Evolutionary conservation across 1,139 yeast species (phyloP).

Genomic region (Torulaspora globosa): DNA sequence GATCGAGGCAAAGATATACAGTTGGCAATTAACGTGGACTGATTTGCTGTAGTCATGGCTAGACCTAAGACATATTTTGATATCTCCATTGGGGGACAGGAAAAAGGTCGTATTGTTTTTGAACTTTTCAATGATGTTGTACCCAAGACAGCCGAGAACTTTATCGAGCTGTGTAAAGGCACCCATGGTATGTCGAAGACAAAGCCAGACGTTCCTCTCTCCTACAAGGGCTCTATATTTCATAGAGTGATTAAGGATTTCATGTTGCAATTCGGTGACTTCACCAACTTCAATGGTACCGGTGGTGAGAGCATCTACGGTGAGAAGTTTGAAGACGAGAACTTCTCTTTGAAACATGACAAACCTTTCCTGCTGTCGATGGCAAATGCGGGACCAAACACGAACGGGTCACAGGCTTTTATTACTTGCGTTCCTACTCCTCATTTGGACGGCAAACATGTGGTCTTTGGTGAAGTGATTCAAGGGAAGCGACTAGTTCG

Average conservation of each 20-base stretch:
- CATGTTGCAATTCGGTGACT: conserved; percentile 97
- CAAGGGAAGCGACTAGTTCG: conserved; percentile 81
- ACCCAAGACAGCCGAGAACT: conserved; percentile 92
- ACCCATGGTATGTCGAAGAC: conserved; percentile 65
- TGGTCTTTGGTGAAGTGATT: conserved; percentile 86
- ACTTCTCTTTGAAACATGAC: conserved; percentile 70
- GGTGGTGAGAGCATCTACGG: conserved; percentile 97
- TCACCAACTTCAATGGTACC: conserved; percentile 82
- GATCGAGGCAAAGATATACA: background rate
- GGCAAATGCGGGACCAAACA: conserved; percentile 96
- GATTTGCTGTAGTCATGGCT: conserved; percentile 15
- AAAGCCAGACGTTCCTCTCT: conserved; percentile 57
- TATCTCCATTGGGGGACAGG: conserved; percentile 59
- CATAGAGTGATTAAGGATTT: conserved; percentile 89
- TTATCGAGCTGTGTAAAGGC: conserved; percentile 86
- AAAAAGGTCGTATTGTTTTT: conserved; percentile 70
- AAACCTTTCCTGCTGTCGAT: conserved; percentile 84
- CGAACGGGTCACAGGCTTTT: conserved; percentile 94
- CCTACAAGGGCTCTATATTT: conserved; percentile 75
- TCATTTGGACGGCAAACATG: conserved; percentile 90
- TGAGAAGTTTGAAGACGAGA: conserved; percentile 92
- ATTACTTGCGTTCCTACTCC: conserved; percentile 83
- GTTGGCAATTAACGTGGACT: too few relatives aligned
- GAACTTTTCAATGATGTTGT: conserved; percentile 75
- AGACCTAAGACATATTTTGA: conserved; percentile 69